phyloP scores from a whole-genome alignment of 2,329 filamentous ascomycete species.

The Fusarium humuli region DNA sequence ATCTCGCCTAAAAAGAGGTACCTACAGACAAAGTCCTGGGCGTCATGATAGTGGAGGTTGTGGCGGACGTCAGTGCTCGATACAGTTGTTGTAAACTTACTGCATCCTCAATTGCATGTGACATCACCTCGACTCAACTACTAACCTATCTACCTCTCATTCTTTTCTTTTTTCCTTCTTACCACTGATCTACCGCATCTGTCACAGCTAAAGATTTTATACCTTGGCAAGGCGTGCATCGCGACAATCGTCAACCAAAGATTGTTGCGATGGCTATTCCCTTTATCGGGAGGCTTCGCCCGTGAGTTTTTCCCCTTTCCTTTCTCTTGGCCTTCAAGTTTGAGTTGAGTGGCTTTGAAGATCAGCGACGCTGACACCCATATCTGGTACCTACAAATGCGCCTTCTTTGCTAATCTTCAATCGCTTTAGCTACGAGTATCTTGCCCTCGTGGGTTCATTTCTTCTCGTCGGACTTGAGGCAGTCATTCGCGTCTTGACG shows the following conservation, averaged over 20 bases:
- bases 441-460: slow-evolving; percentile 87
- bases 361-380: slow-evolving; percentile 13
- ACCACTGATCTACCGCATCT: slow-evolving; percentile 15
- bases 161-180: slow-evolving; percentile 7
- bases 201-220: slow-evolving; percentile 8
- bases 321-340: not conserved
- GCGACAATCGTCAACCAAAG: slow-evolving; percentile 7
- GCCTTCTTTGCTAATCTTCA: slow-evolving; percentile 30
- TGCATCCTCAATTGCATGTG: slow-evolving; percentile 44
- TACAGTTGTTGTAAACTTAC: slow-evolving; percentile 3
- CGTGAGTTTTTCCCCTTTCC: slow-evolving; percentile 54
- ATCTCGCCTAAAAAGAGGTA: slow-evolving; percentile 28
- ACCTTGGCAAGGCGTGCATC: slow-evolving; percentile 14
- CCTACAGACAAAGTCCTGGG: slow-evolving; percentile 26
- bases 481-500: slow-evolving; percentile 85
- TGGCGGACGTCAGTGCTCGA: slow-evolving; percentile 26
- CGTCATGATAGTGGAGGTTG: slow-evolving; percentile 26
- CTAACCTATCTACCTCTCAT: not conserved
- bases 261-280: slow-evolving; percentile 61
- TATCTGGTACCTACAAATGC: slow-evolving; percentile 1
- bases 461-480: slow-evolving; percentile 83
- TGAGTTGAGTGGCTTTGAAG: slow-evolving; percentile 1
- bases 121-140: slow-evolving; percentile 41
- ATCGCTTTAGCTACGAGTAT: slow-evolving; percentile 77
- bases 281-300: slow-evolving; percentile 64